Evolutionary conservation across 352 stramenopile species (phyloP).

Genomic region (Phytophthora meadii): DNA sequence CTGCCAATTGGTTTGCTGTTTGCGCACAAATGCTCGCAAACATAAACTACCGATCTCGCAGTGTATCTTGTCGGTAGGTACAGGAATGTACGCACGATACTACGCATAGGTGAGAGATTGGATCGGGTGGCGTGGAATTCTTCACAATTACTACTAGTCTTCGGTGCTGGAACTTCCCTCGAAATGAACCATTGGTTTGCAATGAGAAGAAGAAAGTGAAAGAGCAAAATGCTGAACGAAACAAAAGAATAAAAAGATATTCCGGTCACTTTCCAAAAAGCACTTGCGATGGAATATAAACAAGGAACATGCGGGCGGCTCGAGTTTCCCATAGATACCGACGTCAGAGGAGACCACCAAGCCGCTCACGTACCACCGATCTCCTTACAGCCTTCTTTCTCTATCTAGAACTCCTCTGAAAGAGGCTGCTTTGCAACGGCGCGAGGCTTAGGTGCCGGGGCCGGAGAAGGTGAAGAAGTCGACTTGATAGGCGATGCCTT

Average conservation of each 20-base stretch:
- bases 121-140: not conserved
- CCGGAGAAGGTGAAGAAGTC: conserved; percentile 27
- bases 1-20: conserved; percentile 3
- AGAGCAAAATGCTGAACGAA: not conserved
- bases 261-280: conserved; percentile 29
- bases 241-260: conserved; percentile 25
- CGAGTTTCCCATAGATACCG: conserved; percentile 49
- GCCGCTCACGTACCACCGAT: conserved; percentile 30
- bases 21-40: conserved; percentile 11
- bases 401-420: conserved; percentile 58
- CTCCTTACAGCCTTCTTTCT: conserved; percentile 31
- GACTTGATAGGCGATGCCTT: conserved; percentile 22
- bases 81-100: not conserved
- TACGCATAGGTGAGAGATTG: not conserved
- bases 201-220: too few relatives aligned
- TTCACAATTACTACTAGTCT: too few relatives aligned
- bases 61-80: not conserved
- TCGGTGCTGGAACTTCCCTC: too few relatives aligned
- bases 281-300: conserved; percentile 40
- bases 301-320: conserved; percentile 31
- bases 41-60: conserved; percentile 18
- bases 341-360: conserved; percentile 45
- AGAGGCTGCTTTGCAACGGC: conserved; percentile 28
- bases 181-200: too few relatives aligned
- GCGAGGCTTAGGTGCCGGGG: conserved; percentile 34